Base-by-base conservation (phyloP, 768 basidiomycete genomes). In the Termitomyces bulborhizus region DNA sequence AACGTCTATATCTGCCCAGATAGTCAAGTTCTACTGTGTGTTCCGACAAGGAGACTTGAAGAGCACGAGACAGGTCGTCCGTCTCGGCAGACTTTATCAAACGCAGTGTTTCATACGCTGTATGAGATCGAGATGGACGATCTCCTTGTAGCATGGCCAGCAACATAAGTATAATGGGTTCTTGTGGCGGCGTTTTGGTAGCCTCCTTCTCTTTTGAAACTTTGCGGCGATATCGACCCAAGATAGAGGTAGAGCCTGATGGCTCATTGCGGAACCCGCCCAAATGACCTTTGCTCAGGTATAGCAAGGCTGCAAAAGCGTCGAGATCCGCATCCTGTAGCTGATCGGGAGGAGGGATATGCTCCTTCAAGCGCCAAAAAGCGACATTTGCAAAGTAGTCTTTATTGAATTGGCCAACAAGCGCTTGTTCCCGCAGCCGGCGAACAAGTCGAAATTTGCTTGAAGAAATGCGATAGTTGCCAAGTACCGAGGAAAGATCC, bases 281-380 rank as follows among this genome's bases (percentile, higher is more conserved):
- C 46, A 91, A 79, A 18, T 72, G 72, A 0, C 90, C 90, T 51
- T 77, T 74, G 36, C 84, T 75, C 7, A 75, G 66, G 36, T 80
- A 71, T 11, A 94, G 71, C 12, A 93, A 72, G 8, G 78, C 75
- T 15, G 85, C 79, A 61, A 93, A 94, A 1, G 88, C 88, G 49
- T 84, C 74, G 16, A 87, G 73, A 63, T 93, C 90, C 34, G 82
- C 83, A 37, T 78, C 77, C 46, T 82, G 80, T n/a, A 92, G 70
- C 29, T 76, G 70, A 1, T 73, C 69, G 5, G 62, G 58, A 1
- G 75, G 52, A 5, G 90, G 90, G 42, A 94, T 86, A 63, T 80
- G 86, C 24, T 84, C 82, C 65, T 92, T 93, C 64, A 96, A 71
- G 39, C 83, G 79, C 93, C 93, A 97, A 66, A 95, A 93, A 59